These are phyloP conservation scores for Macrolepiota dolichaula DNA, from an alignment of 768 basidiomycete species.

Conservation along the genomic window DNA sequence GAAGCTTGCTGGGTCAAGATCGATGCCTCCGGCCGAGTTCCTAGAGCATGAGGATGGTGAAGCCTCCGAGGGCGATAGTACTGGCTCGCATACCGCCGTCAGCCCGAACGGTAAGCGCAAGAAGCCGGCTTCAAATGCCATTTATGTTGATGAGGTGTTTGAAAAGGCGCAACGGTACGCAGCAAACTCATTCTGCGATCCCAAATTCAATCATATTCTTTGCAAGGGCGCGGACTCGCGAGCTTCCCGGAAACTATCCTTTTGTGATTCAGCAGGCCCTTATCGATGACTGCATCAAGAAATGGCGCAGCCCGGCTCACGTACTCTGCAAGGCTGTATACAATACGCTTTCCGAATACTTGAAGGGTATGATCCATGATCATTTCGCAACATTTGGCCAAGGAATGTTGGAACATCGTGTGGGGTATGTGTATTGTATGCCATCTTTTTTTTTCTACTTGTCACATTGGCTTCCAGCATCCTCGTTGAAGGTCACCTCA, in stretches of 20 bases:
- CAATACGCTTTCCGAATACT: slow-evolving; percentile 31
- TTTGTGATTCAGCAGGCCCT: slow-evolving; percentile 54
- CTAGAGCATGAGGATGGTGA: slow-evolving; percentile 19
- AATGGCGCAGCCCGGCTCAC: slow-evolving; percentile 51
- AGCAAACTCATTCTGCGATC: not conserved
- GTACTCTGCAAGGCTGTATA: slow-evolving; percentile 40
- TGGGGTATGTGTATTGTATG: slow-evolving; percentile 30
- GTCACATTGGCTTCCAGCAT: slow-evolving; percentile 10
- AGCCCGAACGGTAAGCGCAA: not conserved
- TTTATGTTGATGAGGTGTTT: slow-evolving; percentile 25
- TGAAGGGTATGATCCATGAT: slow-evolving; percentile 36
- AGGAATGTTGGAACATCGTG: slow-evolving; percentile 47
- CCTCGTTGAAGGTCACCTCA: slow-evolving; percentile 46
- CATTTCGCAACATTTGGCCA: slow-evolving; percentile 55
- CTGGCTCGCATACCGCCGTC: not conserved
- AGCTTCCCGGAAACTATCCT: slow-evolving; percentile 65
- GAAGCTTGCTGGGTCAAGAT: not conserved
- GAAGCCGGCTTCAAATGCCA: not conserved
- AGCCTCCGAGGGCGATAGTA: slow-evolving; percentile 9
- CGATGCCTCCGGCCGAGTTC: slow-evolving; percentile 3
- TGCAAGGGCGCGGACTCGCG: slow-evolving; percentile 56
- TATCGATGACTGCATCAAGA: slow-evolving; percentile 38
- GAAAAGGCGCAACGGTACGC: slow-evolving; percentile 15
- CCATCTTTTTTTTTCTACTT: not conserved
- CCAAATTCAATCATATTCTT: not conserved